Conservation (phyloP, 495 filamentous ascomycete species). For the Choiromyces venosus region DNA sequence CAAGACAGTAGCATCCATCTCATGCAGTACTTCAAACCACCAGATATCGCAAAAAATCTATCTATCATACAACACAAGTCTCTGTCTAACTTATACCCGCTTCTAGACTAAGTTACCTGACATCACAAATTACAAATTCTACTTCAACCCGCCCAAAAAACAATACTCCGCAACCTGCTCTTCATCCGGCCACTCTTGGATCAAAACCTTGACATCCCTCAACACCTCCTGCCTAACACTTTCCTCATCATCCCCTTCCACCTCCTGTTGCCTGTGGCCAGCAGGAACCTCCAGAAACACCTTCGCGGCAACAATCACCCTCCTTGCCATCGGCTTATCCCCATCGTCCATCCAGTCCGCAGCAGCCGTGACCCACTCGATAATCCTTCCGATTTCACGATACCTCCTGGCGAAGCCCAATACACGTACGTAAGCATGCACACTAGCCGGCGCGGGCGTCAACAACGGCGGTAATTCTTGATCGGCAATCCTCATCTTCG, state of each 20-base stretch:
- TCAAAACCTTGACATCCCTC: neutral
- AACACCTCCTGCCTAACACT: slow-evolving; percentile 7
- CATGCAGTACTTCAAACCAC: no score
- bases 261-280: slow-evolving; percentile 2
- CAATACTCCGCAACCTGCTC: slow-evolving; percentile 21
- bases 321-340: slow-evolving; percentile 13
- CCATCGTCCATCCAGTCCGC: neutral
- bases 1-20: no score
- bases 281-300: slow-evolving; percentile 25
- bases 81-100: neutral
- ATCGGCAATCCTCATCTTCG: neutral
- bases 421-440: slow-evolving; percentile 31
- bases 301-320: slow-evolving; percentile 25
- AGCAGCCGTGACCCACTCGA: slow-evolving; percentile 12
- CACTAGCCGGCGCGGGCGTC: slow-evolving; percentile 1
- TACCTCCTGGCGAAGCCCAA: slow-evolving; percentile 25
- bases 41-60: no score
- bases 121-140: neutral
- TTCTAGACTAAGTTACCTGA: no score
- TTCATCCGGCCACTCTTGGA: slow-evolving; percentile 9
- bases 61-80: neutral
- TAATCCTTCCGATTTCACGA: slow-evolving; percentile 2
- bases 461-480: slow-evolving; percentile 10
- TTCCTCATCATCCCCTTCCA: slow-evolving; percentile 5
- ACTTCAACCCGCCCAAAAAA: slow-evolving; percentile 11